These are phyloP conservation scores for Pyrus pyrifolia DNA, from an alignment of 306 rosid genomes.

Conservation along the genomic window DNA sequence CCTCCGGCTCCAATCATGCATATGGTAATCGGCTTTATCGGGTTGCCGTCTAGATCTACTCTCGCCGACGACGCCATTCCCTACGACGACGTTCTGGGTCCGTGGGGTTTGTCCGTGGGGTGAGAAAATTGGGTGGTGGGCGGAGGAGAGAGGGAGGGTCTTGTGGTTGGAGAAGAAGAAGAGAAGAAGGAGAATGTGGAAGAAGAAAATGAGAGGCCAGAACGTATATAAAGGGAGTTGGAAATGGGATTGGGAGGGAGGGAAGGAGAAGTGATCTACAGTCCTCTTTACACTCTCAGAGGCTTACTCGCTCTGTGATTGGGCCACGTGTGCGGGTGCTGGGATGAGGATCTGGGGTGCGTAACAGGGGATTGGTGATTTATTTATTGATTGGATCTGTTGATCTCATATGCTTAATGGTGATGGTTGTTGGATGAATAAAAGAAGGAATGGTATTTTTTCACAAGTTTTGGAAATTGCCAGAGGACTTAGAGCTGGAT, in stretches of 20 bases:
- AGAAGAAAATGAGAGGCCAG: neutral
- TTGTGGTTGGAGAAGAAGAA: neutral
- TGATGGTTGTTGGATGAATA: neutral
- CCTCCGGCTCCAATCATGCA: constrained; percentile 99
- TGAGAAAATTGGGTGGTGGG: neutral
- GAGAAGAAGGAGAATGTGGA: neutral
- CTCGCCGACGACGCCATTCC: constrained; percentile 52
- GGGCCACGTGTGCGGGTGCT: neutral
- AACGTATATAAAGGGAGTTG: neutral
- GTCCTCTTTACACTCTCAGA: neutral
- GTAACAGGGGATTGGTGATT: neutral
- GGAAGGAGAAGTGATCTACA: neutral
- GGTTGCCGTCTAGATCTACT: constrained; percentile 73
- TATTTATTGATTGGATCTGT: neutral
- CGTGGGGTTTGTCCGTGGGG: neutral
- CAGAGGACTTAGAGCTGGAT: neutral
- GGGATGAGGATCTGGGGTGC: neutral
- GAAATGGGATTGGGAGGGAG: neutral
- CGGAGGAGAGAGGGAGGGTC: neutral
- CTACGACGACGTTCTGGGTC: neutral
- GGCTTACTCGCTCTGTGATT: neutral
- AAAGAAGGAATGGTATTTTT: neutral
- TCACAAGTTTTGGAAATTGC: neutral
- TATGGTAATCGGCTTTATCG: constrained; percentile 67
- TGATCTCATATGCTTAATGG: neutral